Base-by-base conservation (phyloP, 306 rosid species). In the Biancaea sappan region DNA sequence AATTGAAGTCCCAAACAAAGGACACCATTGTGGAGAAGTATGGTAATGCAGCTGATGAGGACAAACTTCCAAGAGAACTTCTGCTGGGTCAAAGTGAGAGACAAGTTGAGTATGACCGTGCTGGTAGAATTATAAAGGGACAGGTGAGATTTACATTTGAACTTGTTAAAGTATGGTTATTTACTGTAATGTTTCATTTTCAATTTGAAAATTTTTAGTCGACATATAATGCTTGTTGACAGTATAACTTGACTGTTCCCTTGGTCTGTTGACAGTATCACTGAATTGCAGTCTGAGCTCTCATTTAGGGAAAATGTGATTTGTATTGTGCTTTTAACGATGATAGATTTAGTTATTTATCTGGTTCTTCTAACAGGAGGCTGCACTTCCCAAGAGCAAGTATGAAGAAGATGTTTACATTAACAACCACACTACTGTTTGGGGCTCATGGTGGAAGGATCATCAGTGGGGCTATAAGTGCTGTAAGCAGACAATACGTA, bases 391-490 rank as follows among this genome's bases (percentile, higher is more conserved):
- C 0, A 62, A 62, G 69, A 87, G 89, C 81, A 90, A 84, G 81
- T 90, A 82, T 64, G 91, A 90, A 28, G 89, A 88, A 51, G 92
- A 85, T 57, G 71, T 79, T 54, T 85, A 70, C 40, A 81, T 85
- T 29, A 84, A 90, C 66, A 90, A 90, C 73, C 91, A 90, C 78
- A 87, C 87, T 0, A 74, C 86, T 65, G 89, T 88, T 31, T 86
- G 92, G 92, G 92, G 91, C 12, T 90, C 96, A 8, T 90, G 92
- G 92, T 90, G 92, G 96, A 85, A 72, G 81, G 96, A 84, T 84
- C 86, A 90, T 56, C 92, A 90, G 12, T 90, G 96, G 96, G 96
- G 96, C 19, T 90, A 69, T 35, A 85, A 82, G 77, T 87, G 96
- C 80, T 90, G 96, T 61, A 87, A 84, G 67, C 89, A 88, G 61